Conservation (phyloP, 495 filamentous ascomycete genomes). For the Xylaria acuta region DNA sequence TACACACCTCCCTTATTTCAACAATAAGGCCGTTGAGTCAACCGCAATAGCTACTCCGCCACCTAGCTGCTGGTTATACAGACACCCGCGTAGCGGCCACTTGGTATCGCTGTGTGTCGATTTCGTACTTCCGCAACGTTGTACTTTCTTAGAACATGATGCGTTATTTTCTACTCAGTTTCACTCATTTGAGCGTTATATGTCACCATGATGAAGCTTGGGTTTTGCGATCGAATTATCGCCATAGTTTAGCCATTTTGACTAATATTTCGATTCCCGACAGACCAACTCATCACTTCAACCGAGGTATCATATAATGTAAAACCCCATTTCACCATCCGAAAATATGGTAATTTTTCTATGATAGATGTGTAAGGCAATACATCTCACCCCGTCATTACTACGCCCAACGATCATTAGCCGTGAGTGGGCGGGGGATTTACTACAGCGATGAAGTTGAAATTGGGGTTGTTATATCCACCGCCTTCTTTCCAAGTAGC, state of each 20-base stretch:
- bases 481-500: constrained; percentile 42
- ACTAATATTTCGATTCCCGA: neutral
- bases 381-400: neutral
- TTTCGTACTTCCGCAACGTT: too few species aligned
- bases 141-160: too few species aligned
- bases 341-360: neutral
- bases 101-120: too few species aligned
- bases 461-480: constrained; percentile 39
- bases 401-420: neutral
- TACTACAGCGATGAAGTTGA: constrained; percentile 33
- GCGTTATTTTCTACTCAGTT: too few species aligned
- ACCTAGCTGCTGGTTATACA: constrained; percentile 3
- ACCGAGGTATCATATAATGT: neutral
- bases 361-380: neutral
- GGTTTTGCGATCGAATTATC: too few species aligned
- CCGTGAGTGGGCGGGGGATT: constrained; percentile 38
- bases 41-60: too few species aligned
- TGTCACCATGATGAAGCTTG: too few species aligned
- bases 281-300: neutral
- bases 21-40: too few species aligned
- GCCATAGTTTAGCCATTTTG: too few species aligned
- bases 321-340: neutral
- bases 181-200: too few species aligned
- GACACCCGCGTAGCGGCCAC: too few species aligned
- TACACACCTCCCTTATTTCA: too few species aligned